phyloP scores from a whole-genome alignment of 495 filamentous ascomycete species.

The Bombardia bombarda region DNA sequence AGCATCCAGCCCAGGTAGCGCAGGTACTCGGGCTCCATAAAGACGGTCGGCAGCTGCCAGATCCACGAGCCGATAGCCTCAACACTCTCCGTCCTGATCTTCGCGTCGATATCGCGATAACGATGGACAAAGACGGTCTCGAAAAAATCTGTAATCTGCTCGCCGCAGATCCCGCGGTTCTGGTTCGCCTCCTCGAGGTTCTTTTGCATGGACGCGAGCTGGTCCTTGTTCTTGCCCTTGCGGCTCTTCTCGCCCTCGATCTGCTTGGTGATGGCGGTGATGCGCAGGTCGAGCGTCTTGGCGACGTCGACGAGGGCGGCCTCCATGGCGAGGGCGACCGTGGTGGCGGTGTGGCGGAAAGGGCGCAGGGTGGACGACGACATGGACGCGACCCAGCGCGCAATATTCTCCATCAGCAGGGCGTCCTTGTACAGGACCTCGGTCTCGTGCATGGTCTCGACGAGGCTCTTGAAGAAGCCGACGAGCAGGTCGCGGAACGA shows the following conservation, averaged over 20 bases:
- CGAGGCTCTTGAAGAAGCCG: conserved; percentile 66
- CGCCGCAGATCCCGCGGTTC: conserved; percentile 55
- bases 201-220: conserved; percentile 56
- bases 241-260: conserved; percentile 69
- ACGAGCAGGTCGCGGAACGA: conserved; percentile 69
- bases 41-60: conserved; percentile 67
- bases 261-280: conserved; percentile 74
- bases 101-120: conserved; percentile 87
- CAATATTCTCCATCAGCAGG: conserved; percentile 72
- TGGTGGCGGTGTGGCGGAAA: conserved; percentile 86
- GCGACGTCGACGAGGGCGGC: conserved; percentile 61
- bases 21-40: conserved; percentile 79
- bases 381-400: conserved; percentile 79
- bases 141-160: conserved; percentile 69
- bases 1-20: conserved; percentile 94
- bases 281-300: conserved; percentile 54
- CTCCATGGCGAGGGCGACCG: conserved; percentile 67
- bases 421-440: conserved; percentile 67
- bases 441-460: conserved; percentile 65
- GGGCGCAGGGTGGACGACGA: conserved; percentile 75
- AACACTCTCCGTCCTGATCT: conserved; percentile 77
- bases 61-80: conserved; percentile 84
- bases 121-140: conserved; percentile 89
- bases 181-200: conserved; percentile 57
- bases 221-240: conserved; percentile 53